Conservation (phyloP, 2,329 filamentous ascomycete species). For the Helminthosporium solani region DNA sequence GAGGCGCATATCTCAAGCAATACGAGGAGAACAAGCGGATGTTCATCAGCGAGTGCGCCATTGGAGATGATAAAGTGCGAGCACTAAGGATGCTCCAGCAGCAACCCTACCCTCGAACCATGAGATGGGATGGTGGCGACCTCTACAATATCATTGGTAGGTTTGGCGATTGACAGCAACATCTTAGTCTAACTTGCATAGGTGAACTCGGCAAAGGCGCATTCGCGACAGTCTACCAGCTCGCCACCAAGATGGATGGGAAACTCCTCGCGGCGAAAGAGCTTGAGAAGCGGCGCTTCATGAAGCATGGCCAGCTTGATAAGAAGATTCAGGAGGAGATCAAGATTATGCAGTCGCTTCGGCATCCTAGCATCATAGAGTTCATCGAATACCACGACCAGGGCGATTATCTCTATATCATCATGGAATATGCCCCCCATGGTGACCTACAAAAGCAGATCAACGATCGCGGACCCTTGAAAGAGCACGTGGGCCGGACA, state of each 20-base stretch:
- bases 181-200: constrained; percentile 6
- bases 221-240: constrained; percentile 89
- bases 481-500: constrained; percentile 66
- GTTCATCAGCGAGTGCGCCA: constrained; percentile 56
- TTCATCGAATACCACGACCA: constrained; percentile 88
- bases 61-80: constrained; percentile 28
- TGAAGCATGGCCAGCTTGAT: constrained; percentile 87
- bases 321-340: constrained; percentile 96
- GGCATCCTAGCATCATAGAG: constrained; percentile 86
- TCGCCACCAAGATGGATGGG: constrained; percentile 83
- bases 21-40: constrained; percentile 69
- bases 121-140: constrained; percentile 79
- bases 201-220: constrained; percentile 86
- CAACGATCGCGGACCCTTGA: constrained; percentile 59
- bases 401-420: constrained; percentile 81
- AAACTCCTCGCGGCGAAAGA: constrained; percentile 88
- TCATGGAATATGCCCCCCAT: constrained; percentile 87
- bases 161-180: background rate
- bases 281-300: constrained; percentile 86
- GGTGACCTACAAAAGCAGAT: constrained; percentile 83
- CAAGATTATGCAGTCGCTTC: constrained; percentile 85
- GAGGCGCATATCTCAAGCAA: constrained; percentile 63
- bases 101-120: constrained; percentile 50
- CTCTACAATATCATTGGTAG: constrained; percentile 74
- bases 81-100: constrained; percentile 28